Base-by-base conservation (phyloP, 169 alveolate species). In the Theileria sp. region DNA sequence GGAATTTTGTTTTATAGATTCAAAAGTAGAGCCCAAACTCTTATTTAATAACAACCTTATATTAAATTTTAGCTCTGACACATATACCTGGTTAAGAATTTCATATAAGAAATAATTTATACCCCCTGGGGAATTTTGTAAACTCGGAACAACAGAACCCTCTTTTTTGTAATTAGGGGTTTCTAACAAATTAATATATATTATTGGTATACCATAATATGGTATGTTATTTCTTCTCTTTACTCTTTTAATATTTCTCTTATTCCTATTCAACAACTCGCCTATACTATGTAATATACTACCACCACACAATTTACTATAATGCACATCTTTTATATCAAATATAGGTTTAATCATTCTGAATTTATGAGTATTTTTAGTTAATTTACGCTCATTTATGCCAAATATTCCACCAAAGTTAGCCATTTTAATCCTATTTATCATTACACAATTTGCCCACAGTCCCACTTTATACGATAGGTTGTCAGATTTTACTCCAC, bases 161-260 rank as follows among this genome's bases (percentile, higher is more conserved):
- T 44, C 54, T 44, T 4, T 44, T 44, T 7, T 10, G 12, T 44
- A 7, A 0, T 44, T 44, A 44, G 54, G 17, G 54, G 4, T 44
- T 44, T 44, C 54, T 44, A 44, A 19, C 38, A 38, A 64, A 30
- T 54, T 74, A 17, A 77, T 56, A 23, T 56, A 58, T 74, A 74
- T 74, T 74, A 60, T 56, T 32, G 68, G 77, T 15, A 69, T n/a
- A 23, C 77, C 77, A 36, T 69, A 69, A 69, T 36, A 69, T 44
- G 65, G 77, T 69, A 23, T 60, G 19, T 28, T 15, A 69, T 13
- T 17, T 8, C 51, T 64, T 21, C 17, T 15, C 25, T 64, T 64
- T 64, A 4, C 19, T 21, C 6, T 21, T 64, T 64, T 21, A 26
- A 32, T 62, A 3, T 9, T 64, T 64, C 26, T 64, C 25, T 64